Percentiles rank a stretch among this genome's conserved stretches.
Evolutionary conservation across 495 filamentous ascomycete species (phyloP).

Genomic region (Penicillium dipodomyicola): DNA sequence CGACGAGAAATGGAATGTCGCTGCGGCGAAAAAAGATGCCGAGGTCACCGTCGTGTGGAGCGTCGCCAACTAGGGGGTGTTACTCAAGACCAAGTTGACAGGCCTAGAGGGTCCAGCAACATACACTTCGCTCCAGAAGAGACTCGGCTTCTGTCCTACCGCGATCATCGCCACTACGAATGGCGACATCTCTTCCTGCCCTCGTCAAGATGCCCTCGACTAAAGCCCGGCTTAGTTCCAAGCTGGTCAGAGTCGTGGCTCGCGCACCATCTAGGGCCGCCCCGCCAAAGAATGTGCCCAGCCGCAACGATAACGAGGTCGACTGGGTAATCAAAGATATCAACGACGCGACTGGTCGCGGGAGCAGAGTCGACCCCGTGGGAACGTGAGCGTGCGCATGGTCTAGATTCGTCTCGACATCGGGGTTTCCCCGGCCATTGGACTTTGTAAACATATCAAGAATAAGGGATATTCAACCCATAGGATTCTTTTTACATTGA

Average conservation of each 20-base stretch:
- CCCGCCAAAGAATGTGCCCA: conserved; percentile 65
- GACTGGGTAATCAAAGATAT: conserved; percentile 68
- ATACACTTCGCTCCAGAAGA: conserved; percentile 58
- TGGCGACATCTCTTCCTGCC: conserved; percentile 65
- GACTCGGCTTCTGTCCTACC: conserved; percentile 61
- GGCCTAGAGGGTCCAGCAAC: conserved; percentile 8
- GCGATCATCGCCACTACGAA: conserved; percentile 52
- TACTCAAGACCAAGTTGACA: conserved; percentile 9
- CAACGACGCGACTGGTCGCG: conserved; percentile 62
- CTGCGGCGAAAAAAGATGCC: conserved; percentile 63
- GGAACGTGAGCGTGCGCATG: conserved; percentile 6
- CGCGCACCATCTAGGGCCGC: conserved; percentile 64
- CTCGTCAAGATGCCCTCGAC: conserved; percentile 65
- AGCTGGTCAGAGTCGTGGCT: conserved; percentile 63
- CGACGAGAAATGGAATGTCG: conserved; percentile 68
- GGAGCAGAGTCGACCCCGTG: conserved; percentile 61
- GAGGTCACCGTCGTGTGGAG: conserved; percentile 62
- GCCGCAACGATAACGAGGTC: conserved; percentile 65
- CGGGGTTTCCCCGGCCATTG: not conserved
- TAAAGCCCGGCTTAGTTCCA: conserved; percentile 65
- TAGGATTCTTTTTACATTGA: not conserved
- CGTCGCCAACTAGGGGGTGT: conserved; percentile 46
- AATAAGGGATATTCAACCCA: not conserved
- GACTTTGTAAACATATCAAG: conserved; percentile 24
- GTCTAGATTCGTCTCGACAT: conserved; percentile 5